These are phyloP conservation scores for Trichoderma sp. DNA, from an alignment of 2,329 filamentous ascomycete species.

Conservation along the genomic window DNA sequence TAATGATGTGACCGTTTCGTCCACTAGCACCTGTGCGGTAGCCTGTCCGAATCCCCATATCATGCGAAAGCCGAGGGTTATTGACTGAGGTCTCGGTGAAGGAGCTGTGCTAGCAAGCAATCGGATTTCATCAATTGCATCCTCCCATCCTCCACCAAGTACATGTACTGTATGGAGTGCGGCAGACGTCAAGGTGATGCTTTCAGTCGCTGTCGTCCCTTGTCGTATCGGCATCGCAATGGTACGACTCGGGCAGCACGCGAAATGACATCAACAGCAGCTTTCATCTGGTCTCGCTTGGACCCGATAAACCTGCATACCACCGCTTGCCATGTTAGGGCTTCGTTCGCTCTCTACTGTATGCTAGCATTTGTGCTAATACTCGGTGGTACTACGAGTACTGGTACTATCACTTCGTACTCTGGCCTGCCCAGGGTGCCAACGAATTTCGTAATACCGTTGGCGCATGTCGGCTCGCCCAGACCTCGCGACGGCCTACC, in stretches of 20 bases:
- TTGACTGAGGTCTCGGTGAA: neutral
- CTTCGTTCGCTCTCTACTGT: neutral
- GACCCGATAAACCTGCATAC: neutral
- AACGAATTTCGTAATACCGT: neutral
- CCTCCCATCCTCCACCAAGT: neutral
- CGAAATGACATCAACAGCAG: slow-evolving; percentile 10
- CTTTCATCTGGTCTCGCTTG: neutral
- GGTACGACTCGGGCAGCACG: neutral
- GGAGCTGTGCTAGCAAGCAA: neutral
- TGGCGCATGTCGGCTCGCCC: neutral
- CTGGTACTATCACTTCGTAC: neutral
- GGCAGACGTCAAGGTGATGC: neutral
- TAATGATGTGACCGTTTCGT: neutral
- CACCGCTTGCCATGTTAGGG: neutral
- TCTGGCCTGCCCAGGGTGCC: neutral
- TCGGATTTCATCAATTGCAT: neutral
- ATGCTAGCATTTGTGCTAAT: neutral
- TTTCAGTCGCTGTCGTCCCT: neutral
- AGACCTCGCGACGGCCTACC: slow-evolving; percentile 1
- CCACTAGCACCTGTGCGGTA: neutral
- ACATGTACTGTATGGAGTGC: neutral
- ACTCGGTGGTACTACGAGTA: neutral
- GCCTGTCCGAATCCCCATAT: neutral
- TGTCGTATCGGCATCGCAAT: neutral
- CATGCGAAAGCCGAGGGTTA: neutral